Percentiles rank a stretch among this genome's conserved stretches.
Evolutionary conservation across 306 rosid species (phyloP).

Genomic region (Prinsepia uniflora): DNA sequence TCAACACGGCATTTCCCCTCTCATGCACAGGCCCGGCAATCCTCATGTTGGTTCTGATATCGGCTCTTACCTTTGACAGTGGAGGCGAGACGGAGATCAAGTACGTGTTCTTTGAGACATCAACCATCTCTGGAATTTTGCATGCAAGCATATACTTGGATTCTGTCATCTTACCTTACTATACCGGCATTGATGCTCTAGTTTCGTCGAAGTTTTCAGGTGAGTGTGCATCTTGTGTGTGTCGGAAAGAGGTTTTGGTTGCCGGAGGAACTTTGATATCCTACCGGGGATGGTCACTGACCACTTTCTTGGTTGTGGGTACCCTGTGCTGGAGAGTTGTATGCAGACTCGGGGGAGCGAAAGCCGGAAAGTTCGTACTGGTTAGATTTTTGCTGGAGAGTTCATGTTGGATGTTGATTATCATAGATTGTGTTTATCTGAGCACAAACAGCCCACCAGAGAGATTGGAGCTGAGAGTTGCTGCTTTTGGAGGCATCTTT

Average conservation of each 20-base stretch:
- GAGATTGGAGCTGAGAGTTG: conserved; percentile 37
- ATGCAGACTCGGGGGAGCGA: conserved; percentile 40
- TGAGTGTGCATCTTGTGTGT: conserved; percentile 74
- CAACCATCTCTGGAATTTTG: conserved; percentile 77
- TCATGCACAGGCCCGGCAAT: conserved; percentile 69
- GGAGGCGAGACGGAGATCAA: conserved; percentile 46
- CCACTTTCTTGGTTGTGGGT: conserved; percentile 65
- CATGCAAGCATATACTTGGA: conserved; percentile 83
- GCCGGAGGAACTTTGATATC: conserved; percentile 68
- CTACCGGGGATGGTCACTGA: conserved; percentile 77
- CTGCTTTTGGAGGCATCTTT: conserved; percentile 54
- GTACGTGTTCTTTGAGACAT: conserved; percentile 63
- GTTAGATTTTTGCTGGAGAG: conserved; percentile 43
- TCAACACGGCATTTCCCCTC: conserved; percentile 65
- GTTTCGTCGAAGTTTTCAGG: conserved; percentile 60
- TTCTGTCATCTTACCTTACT: conserved; percentile 65
- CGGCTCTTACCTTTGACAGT: conserved; percentile 61
- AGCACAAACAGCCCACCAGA: conserved; percentile 45
- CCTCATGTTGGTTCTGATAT: conserved; percentile 63
- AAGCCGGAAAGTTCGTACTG: conserved; percentile 22
- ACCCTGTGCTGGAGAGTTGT: conserved; percentile 59
- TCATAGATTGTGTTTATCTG: conserved; percentile 56
- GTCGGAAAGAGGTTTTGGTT: conserved; percentile 55
- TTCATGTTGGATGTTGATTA: conserved; percentile 52
- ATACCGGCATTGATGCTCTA: conserved; percentile 76